Evolutionary conservation across 345 rosid species (phyloP), one percentile per base, ranked within the genome.

Genomic region (Raphanus sativus): DNA sequence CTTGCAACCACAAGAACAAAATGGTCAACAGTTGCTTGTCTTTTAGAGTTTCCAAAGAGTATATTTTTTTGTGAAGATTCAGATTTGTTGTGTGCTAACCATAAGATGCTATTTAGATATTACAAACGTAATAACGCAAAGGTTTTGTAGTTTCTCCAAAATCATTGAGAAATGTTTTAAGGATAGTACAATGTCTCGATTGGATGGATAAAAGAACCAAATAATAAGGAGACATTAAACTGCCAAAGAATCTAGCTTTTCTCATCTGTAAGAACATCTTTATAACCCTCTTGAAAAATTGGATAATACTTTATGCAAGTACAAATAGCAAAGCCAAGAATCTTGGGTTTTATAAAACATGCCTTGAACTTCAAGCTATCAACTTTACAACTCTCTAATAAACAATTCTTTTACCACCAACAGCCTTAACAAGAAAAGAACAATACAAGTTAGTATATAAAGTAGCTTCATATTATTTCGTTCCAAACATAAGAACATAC

Each of bases 341-440:
- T 81, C 77, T 80, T 59, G 61, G 10, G 21, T 32, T 8, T 63
- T 0, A 15, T 38, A 56, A 45, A 36, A 34, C 16, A 50, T 89
- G 89, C 91, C 97, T 89, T 93, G 79, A 80, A 63, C 73, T 34
- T 74, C 75, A 88, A 91, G 98, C 75, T 73, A 83, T 77, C 74
- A 71, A 40, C 91, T 89, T 93, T 89, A 89, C 94, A 83, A 32
- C 91, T 86, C 84, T 59, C 62, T 71, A 70, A 24, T 86, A n/a
- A 9, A 58, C 56, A 50, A 11, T 60, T 71, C 78, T 83, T 80
- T 12, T 76, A 72, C 50, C 32, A 75, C 58, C 81, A 61, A 26
- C 89, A 86, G 84, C 84, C 88, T 86, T 83, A 24, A 81, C 92
- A 94, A 94, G 94, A 84, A 94, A 94, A 84, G 94, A 89, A 91